Conservation (phyloP, 129 eudicot species). For the Chrysanthemum makinoi region DNA sequence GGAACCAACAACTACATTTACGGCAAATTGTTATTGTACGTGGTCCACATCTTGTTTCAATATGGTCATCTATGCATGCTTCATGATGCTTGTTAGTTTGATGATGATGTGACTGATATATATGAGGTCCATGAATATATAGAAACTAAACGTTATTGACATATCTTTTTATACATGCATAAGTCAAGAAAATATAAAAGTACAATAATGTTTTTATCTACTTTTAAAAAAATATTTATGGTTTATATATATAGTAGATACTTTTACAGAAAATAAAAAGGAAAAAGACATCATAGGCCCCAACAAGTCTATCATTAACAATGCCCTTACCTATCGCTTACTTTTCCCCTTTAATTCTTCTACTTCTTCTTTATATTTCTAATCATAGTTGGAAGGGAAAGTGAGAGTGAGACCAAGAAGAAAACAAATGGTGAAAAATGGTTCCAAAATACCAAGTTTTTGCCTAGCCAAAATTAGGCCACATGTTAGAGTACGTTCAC, state of each 20-base stretch:
- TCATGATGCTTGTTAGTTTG: background rate
- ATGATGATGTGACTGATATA: background rate
- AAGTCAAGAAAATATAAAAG: conserved; percentile 4
- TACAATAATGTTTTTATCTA: background rate
- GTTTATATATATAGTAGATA: background rate
- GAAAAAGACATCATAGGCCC: conserved; percentile 29
- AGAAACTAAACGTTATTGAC: background rate
- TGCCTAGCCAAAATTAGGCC: conserved; percentile 74
- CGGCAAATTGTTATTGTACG: too few species aligned
- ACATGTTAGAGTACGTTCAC: conserved; percentile 71
- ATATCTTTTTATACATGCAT: background rate
- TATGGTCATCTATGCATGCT: too few species aligned
- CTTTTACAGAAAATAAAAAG: conserved; percentile 26
- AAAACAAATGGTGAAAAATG: conserved; percentile 44
- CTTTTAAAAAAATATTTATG: background rate
- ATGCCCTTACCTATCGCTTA: conserved; percentile 17
- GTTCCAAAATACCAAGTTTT: conserved; percentile 55
- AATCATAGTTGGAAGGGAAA: conserved; percentile 16
- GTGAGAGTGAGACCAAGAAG: background rate
- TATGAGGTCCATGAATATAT: background rate
- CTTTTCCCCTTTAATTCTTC: conserved; percentile 22
- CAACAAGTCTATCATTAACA: conserved; percentile 22
- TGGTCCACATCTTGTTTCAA: too few species aligned
- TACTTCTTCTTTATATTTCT: background rate
- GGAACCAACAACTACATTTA: too few species aligned